A percentile compares a stretch with the other conserved stretches of the same genome.
phyloP scores from a whole-genome alignment of 495 filamentous ascomycete genomes.

The Staphylotrichum tortipilum region DNA sequence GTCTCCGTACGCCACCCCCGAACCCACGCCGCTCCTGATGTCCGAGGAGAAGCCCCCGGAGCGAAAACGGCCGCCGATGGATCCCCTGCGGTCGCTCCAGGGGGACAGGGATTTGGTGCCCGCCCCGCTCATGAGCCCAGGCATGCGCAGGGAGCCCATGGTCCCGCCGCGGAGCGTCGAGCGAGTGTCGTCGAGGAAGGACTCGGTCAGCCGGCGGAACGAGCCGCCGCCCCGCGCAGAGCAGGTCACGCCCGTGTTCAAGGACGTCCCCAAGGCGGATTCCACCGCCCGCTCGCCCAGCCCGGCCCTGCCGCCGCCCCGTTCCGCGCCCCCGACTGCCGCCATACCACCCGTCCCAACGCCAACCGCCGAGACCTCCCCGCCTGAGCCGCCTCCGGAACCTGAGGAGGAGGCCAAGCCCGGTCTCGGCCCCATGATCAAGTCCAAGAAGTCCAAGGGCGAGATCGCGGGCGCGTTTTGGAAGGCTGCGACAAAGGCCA shows the following conservation, averaged over 20 bases:
- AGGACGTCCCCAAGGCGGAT: slow-evolving; percentile 14
- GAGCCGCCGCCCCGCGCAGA: slow-evolving; percentile 14
- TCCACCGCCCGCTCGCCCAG: slow-evolving; percentile 9
- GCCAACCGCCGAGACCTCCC: slow-evolving; percentile 13
- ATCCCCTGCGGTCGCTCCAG: slow-evolving; percentile 34
- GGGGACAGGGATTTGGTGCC: slow-evolving; percentile 41
- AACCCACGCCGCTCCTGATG: slow-evolving; percentile 27
- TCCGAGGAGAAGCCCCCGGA: slow-evolving; percentile 39
- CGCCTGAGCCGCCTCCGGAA: slow-evolving; percentile 24
- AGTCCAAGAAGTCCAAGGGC: slow-evolving; percentile 54
- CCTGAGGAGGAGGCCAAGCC: slow-evolving; percentile 55
- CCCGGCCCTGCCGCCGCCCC: slow-evolving; percentile 4
- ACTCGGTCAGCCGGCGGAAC: slow-evolving; percentile 20
- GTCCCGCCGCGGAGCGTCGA: slow-evolving; percentile 40
- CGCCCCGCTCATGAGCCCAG: slow-evolving; percentile 45
- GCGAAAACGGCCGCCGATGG: slow-evolving; percentile 46
- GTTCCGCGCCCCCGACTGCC: slow-evolving; percentile 10
- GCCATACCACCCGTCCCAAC: slow-evolving; percentile 16
- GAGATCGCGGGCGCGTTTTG: slow-evolving; percentile 73
- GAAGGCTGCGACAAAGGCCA: slow-evolving; percentile 73
- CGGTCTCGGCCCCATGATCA: slow-evolving; percentile 85
- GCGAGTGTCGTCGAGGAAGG: slow-evolving; percentile 31
- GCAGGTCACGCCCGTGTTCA: slow-evolving; percentile 8
- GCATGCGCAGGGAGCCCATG: slow-evolving; percentile 35
- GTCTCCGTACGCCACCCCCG: slow-evolving; percentile 29